Conservation (phyloP, 768 basidiomycete genomes). For the Xanthoconium stramineum region DNA sequence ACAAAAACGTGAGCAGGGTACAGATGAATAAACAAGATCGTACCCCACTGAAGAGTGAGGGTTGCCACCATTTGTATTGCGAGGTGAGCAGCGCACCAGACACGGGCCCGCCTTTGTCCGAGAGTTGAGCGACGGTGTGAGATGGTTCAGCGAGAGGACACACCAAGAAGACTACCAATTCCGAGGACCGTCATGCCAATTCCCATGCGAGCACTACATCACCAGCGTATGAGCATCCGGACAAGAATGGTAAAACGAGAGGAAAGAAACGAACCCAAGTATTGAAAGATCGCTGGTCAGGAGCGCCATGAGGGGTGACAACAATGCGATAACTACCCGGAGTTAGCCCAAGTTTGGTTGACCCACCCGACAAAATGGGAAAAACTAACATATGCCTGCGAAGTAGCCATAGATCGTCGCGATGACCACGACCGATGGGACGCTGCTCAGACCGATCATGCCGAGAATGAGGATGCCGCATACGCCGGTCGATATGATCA, state of each 20-base stretch:
- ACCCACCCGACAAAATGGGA: background rate
- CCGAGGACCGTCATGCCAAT: constrained; percentile 9
- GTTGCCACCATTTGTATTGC: constrained; percentile 54
- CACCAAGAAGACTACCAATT: constrained; percentile 19
- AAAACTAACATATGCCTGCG: constrained; percentile 36
- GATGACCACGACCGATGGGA: constrained; percentile 37
- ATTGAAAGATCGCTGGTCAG: constrained; percentile 46
- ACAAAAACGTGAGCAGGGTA: too few species aligned
- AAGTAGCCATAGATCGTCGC: constrained; percentile 47
- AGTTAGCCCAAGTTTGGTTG: background rate
- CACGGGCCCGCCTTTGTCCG: constrained; percentile 47
- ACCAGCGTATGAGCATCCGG: background rate
- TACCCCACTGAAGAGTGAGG: constrained; percentile 49
- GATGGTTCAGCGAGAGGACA: constrained; percentile 1
- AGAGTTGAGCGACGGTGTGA: background rate
- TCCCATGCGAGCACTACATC: constrained; percentile 28
- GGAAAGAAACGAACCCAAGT: constrained; percentile 40
- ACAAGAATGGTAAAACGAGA: background rate
- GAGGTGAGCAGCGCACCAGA: constrained; percentile 54
- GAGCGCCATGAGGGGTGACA: constrained; percentile 42
- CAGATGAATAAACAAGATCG: background rate
- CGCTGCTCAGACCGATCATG: constrained; percentile 38
- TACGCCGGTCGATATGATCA: constrained; percentile 33
- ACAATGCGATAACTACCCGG: constrained; percentile 32
- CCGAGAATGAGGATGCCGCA: constrained; percentile 41